phyloP scores from a whole-genome alignment of 2,329 filamentous ascomycete genomes.

The Magnaporthales sp. region DNA sequence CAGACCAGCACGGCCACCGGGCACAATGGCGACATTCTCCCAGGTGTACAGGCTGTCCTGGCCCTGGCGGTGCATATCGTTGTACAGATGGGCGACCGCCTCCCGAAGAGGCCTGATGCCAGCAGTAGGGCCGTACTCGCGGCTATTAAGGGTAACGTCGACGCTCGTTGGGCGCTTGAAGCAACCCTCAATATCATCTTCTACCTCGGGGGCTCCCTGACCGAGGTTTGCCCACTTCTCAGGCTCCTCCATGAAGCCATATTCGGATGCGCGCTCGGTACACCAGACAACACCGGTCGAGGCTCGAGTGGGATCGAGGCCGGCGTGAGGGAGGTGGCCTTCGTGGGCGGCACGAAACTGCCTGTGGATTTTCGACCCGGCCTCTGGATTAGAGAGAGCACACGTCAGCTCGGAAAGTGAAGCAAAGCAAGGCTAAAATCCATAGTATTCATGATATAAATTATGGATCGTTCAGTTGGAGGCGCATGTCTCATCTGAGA shows the following conservation, averaged over 20 bases:
- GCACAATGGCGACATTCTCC: slow-evolving; percentile 97
- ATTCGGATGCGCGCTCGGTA: slow-evolving; percentile 77
- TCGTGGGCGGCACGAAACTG: slow-evolving; percentile 87
- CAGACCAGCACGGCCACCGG: slow-evolving; percentile 82
- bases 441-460: too few species aligned
- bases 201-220: slow-evolving; percentile 88
- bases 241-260: slow-evolving; percentile 78
- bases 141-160: slow-evolving; percentile 65
- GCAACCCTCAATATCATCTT: slow-evolving; percentile 84
- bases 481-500: not conserved
- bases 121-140: slow-evolving; percentile 90
- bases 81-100: slow-evolving; percentile 87
- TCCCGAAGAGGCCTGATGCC: slow-evolving; percentile 86
- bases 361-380: slow-evolving; percentile 73
- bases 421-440: not conserved
- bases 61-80: slow-evolving; percentile 80
- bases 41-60: slow-evolving; percentile 88
- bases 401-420: not conserved
- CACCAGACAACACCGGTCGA: slow-evolving; percentile 95
- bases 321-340: slow-evolving; percentile 83
- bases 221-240: slow-evolving; percentile 86
- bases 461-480: not conserved
- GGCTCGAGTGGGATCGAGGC: slow-evolving; percentile 77
- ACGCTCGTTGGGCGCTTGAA: slow-evolving; percentile 75
- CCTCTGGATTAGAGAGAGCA: slow-evolving; percentile 47